Base-by-base conservation (phyloP, 805 yeast genomes). In the Metschnikowia aberdeeniae region DNA sequence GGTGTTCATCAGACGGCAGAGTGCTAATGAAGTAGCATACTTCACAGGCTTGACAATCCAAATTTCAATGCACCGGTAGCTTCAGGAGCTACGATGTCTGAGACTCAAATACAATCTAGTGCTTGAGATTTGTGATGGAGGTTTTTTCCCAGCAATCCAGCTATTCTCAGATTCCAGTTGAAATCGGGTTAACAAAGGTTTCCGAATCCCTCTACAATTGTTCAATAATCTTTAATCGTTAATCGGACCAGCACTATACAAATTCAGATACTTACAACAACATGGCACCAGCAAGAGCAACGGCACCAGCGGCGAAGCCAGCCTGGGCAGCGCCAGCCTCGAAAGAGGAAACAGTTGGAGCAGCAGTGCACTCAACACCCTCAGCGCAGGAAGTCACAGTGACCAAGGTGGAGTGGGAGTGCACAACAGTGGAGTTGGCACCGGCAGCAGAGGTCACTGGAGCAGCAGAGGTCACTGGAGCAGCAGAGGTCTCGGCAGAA, bases 341-440 rank as follows among this genome's bases (percentile, higher is more conserved):
- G 31, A 27, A 46, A 9, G 49, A 14, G 12, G 45, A 12, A 7
- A 45, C 47, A 9, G 36, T 5, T 22, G 46, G 49, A 14, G 40
- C 20, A 4, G 42, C 3, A 13, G 40, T 43, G 45, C 53, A 51
- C 2, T 27, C 42, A 14, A 30, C 46, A 5, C 44, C 29, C 37
- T 57, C 58, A 37, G 52, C 45, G 57, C 63, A 50, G 46, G 64
- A 52, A 50, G 64, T 54, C 60, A 60, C 43, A 50, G 62, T 52
- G 47, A 55, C 52, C 50, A 54, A 27, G 46, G 67, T 45, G 64
- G 64, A 49, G 45, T 48, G 49, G 19, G 32, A 10, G 33, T 42
- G 37, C 45, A 61, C 42, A 45, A 57, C 50, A 42, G 53, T 22
- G 46, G 57, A 34, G 56, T 52, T 42, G 46, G 56, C 57, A 36